These are phyloP conservation scores for Domatiomyces catenatus DNA, from an alignment of 2,329 filamentous ascomycete species.

Conservation along the genomic window DNA sequence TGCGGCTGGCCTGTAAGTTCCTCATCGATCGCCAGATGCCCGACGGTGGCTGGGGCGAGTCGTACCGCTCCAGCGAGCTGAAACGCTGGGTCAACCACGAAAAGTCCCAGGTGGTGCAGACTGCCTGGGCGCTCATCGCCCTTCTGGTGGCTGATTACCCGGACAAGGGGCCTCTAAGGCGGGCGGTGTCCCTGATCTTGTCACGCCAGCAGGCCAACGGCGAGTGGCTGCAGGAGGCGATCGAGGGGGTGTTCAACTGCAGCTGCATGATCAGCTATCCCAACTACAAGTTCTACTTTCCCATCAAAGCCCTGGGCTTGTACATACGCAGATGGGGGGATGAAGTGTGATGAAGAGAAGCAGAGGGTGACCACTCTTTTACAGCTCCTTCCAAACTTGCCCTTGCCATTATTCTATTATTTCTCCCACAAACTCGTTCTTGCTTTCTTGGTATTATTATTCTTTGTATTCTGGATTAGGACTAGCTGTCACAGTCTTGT, in stretches of 20 bases:
- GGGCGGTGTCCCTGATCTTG: slow-evolving; percentile 69
- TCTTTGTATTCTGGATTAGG: too few relatives aligned
- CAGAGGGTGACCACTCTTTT: background rate
- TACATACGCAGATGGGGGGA: slow-evolving; percentile 61
- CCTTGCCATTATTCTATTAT: too few relatives aligned
- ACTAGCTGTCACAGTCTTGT: too few relatives aligned
- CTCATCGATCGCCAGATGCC: slow-evolving; percentile 67
- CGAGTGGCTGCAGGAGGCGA: slow-evolving; percentile 88
- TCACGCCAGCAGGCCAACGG: slow-evolving; percentile 70
- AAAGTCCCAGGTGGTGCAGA: slow-evolving; percentile 82
- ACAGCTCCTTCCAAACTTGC: background rate
- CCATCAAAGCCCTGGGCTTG: slow-evolving; percentile 85
- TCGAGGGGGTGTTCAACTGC: slow-evolving; percentile 94
- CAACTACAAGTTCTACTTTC: slow-evolving; percentile 96
- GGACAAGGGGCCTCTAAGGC: slow-evolving; percentile 53
- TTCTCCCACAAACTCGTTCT: too few relatives aligned
- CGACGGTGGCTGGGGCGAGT: slow-evolving; percentile 95
- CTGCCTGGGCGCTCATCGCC: slow-evolving; percentile 73
- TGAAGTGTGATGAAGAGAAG: slow-evolving; percentile 30
- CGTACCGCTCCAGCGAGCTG: slow-evolving; percentile 70
- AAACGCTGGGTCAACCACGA: slow-evolving; percentile 56
- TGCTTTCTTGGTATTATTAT: too few relatives aligned
- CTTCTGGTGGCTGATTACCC: slow-evolving; percentile 74
- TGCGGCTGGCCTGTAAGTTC: slow-evolving; percentile 69
- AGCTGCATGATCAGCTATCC: slow-evolving; percentile 89